These are phyloP conservation scores for Tulasnella sp. DNA, from an alignment of 768 basidiomycete species.

Conservation along the genomic window DNA sequence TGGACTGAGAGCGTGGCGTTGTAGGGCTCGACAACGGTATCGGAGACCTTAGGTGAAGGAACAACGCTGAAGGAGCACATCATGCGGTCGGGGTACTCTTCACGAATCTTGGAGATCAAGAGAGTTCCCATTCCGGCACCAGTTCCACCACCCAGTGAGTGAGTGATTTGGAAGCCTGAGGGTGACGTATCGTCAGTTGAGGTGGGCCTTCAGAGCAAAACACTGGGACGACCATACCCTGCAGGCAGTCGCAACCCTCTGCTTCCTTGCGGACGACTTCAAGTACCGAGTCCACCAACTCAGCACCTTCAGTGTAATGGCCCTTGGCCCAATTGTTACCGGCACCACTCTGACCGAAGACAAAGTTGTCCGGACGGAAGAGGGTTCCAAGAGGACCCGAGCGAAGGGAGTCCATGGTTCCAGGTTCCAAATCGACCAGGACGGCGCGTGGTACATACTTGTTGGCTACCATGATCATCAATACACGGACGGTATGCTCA, in stretches of 20 bases:
- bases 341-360: constrained; percentile 95
- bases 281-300: constrained; percentile 95
- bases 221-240: constrained; percentile 45
- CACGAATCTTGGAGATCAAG: constrained; percentile 96
- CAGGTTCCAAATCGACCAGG: constrained; percentile 94
- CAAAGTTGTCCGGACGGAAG: constrained; percentile 98
- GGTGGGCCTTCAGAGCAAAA: background rate
- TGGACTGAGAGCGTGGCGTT: constrained; percentile 98
- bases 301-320: constrained; percentile 93
- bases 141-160: constrained; percentile 97
- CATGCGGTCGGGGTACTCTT: constrained; percentile 99
- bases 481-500: background rate
- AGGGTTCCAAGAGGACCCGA: constrained; percentile 82
- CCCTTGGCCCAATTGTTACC: constrained; percentile 99
- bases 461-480: constrained; percentile 38
- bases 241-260: constrained; percentile 93
- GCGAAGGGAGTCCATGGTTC: constrained; percentile 90
- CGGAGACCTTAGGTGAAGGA: constrained; percentile 90
- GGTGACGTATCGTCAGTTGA: background rate
- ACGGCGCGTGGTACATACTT: constrained; percentile 99
- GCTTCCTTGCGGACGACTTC: constrained; percentile 99
- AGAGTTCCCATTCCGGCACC: constrained; percentile 99
- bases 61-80: constrained; percentile 99
- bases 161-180: constrained; percentile 95
- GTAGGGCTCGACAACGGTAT: constrained; percentile 99